Evolutionary conservation across 2,329 filamentous ascomycete genomes (phyloP).

Genomic region (Sporothrix variecibatus): DNA sequence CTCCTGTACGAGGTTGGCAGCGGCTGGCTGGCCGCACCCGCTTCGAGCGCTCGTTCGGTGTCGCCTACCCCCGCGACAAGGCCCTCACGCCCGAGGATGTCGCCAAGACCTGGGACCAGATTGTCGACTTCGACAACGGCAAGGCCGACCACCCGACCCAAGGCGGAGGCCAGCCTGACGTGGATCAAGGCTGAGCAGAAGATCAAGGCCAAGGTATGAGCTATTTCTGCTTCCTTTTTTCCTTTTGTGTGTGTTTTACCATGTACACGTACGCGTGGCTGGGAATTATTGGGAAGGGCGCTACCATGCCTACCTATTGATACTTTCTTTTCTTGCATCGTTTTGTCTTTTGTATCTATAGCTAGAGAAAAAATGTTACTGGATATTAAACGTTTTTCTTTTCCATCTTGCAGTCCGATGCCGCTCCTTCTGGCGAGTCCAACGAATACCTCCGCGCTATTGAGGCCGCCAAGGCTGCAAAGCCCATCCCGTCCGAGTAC

Average conservation of each 20-base stretch:
- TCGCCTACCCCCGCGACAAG: conserved; percentile 87
- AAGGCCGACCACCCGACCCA: conserved; percentile 84
- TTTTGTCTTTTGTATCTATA: conserved; percentile 25
- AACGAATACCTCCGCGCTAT: conserved; percentile 66
- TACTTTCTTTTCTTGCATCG: conserved; percentile 29
- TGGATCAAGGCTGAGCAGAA: conserved; percentile 74
- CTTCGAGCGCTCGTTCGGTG: conserved; percentile 89
- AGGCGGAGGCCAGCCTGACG: conserved; percentile 72
- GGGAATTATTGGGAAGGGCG: conserved; percentile 1
- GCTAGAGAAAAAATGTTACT: conserved; percentile 26
- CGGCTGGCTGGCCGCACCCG: conserved; percentile 87
- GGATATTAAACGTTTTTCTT: conserved; percentile 34
- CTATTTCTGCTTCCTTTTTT: conserved; percentile 32
- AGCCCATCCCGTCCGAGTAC: conserved; percentile 73
- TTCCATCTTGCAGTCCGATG: conserved; percentile 22
- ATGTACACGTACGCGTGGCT: neutral
- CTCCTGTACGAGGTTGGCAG: conserved; percentile 92
- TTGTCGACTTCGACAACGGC: conserved; percentile 84
- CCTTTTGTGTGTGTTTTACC: conserved; percentile 19
- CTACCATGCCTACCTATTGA: conserved; percentile 22
- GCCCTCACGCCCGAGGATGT: conserved; percentile 84
- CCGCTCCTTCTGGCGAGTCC: conserved; percentile 49
- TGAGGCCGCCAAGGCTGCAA: conserved; percentile 69
- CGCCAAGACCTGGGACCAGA: conserved; percentile 70
- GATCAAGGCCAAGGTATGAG: conserved; percentile 60